Evolutionary conservation across 2,329 filamentous ascomycete species (phyloP).

Genomic region (Pseudonectria foliicola): DNA sequence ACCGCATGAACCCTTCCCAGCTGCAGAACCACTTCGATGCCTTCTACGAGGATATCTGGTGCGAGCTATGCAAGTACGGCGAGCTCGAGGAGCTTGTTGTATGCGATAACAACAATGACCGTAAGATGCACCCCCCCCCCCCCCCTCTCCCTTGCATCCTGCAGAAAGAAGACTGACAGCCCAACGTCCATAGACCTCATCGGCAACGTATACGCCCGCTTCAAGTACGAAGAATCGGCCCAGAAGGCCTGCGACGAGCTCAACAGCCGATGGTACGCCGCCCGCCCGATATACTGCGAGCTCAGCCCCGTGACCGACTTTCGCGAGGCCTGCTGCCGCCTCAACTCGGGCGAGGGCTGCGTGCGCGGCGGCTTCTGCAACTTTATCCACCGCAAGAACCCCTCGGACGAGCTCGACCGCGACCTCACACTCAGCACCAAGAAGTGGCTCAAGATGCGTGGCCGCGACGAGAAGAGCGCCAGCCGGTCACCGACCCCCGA

Average conservation of each 20-base stretch:
- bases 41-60: constrained; percentile 99
- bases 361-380: constrained; percentile 97
- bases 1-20: constrained; percentile 92
- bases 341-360: constrained; percentile 93
- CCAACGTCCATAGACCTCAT: constrained; percentile 62
- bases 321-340: constrained; percentile 89
- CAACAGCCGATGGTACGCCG: constrained; percentile 95
- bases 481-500: constrained; percentile 81
- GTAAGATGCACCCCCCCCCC: constrained; percentile 41
- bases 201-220: constrained; percentile 97
- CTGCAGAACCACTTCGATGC: constrained; percentile 99
- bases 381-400: constrained; percentile 98
- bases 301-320: constrained; percentile 96
- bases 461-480: constrained; percentile 75
- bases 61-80: constrained; percentile 98
- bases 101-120: constrained; percentile 99
- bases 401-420: constrained; percentile 76
- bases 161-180: constrained; percentile 15
- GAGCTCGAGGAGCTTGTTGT: constrained; percentile 97
- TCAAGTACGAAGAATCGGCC: constrained; percentile 98
- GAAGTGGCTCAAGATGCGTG: constrained; percentile 88
- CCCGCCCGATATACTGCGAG: constrained; percentile 96
- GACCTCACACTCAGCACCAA: constrained; percentile 85
- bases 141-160: background rate
- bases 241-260: constrained; percentile 90